A percentile compares a stretch with the other conserved stretches of the same genome.
Conservation (phyloP, 495 filamentous ascomycete species). For the Aspergillus asperescens region DNA sequence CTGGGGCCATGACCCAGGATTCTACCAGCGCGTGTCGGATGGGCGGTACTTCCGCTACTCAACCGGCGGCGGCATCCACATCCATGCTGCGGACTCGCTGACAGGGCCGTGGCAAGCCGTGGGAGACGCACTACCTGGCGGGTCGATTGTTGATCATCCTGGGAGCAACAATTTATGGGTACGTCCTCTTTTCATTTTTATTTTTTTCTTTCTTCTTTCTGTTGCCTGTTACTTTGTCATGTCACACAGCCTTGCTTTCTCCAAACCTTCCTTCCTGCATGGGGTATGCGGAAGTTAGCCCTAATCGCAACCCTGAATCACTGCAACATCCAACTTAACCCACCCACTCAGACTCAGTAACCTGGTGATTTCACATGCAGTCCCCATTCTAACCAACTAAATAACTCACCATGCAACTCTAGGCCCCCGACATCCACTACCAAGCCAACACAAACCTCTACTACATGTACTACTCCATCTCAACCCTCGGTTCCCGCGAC, state of each 20-base stretch:
- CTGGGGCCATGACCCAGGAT: conserved; percentile 57
- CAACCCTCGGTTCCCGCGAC: conserved; percentile 56
- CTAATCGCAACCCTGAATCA: neutral
- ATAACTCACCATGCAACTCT: neutral
- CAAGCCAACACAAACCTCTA: conserved; percentile 49
- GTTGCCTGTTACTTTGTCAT: neutral
- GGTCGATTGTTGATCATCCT: conserved; percentile 49
- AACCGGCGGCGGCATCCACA: conserved; percentile 56
- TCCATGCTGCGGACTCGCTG: conserved; percentile 52
- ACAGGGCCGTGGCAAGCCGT: conserved; percentile 60
- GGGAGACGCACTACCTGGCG: conserved; percentile 52
- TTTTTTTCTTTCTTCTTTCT: neutral
- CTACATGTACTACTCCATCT: conserved; percentile 69
- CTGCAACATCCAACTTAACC: no score
- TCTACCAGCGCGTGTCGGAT: conserved; percentile 58
- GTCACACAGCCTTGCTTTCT: no score
- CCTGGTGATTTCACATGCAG: no score
- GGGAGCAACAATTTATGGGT: conserved; percentile 60
- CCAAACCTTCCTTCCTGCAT: no score
- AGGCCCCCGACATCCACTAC: conserved; percentile 63
- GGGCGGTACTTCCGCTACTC: conserved; percentile 70
- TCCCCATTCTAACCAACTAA: no score
- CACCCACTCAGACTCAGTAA: no score
- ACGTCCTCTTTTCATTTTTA: conserved; percentile 6
- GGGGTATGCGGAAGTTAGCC: neutral